Evolutionary conservation across 1,284 basidiomycete species (phyloP).

Genomic region (Cystobasidium sp.): DNA sequence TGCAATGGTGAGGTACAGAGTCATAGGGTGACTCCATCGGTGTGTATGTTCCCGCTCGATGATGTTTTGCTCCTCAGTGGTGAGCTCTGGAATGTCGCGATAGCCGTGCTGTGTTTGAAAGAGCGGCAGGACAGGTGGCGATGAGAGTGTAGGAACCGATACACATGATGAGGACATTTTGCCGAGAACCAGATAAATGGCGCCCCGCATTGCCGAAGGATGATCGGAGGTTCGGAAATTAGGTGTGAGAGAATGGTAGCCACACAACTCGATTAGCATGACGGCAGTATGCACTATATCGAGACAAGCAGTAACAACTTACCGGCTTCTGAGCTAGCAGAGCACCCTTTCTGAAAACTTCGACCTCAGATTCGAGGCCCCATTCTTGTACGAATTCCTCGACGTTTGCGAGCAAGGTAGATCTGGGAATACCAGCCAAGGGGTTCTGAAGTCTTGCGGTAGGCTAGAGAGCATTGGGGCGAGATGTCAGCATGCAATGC

Average conservation of each 20-base stretch:
- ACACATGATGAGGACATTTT: not conserved
- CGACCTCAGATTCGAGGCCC: conserved; percentile 51
- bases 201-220: conserved; percentile 4
- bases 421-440: conserved; percentile 40
- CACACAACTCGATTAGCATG: not conserved
- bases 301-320: not conserved
- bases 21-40: conserved; percentile 41
- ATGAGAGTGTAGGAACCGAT: not conserved
- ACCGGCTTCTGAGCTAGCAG: conserved; percentile 55
- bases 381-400: conserved; percentile 52
- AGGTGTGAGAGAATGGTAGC: not conserved
- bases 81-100: conserved; percentile 51
- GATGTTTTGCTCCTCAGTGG: conserved; percentile 51
- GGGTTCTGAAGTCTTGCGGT: conserved; percentile 42
- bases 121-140: not conserved
- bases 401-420: conserved; percentile 45
- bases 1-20: conserved; percentile 54
- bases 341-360: conserved; percentile 53
- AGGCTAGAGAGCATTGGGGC: conserved; percentile 1
- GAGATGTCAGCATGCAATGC: not conserved
- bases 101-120: conserved; percentile 44
- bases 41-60: conserved; percentile 53
- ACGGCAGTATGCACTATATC: too few relatives aligned
- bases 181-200: conserved; percentile 5
- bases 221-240: not conserved